These are phyloP conservation scores for Solanum arcanum DNA, from an alignment of 257 asterid species.

Conservation along the genomic window DNA sequence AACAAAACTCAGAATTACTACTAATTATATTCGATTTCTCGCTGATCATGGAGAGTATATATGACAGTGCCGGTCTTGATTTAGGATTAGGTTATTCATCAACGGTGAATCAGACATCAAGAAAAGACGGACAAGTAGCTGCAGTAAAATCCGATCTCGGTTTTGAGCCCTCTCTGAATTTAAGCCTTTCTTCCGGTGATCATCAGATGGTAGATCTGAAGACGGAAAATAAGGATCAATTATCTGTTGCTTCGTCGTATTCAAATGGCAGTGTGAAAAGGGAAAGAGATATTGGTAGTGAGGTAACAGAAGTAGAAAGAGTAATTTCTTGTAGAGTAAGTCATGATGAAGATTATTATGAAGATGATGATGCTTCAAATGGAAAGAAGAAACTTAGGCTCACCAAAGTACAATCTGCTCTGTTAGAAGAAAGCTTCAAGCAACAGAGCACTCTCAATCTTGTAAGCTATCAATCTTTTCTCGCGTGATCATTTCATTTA, in stretches of 20 bases:
- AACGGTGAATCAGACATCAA: constrained; percentile 6
- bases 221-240: constrained; percentile 8
- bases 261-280: constrained; percentile 64
- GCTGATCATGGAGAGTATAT: constrained; percentile 24
- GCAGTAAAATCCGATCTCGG: neutral
- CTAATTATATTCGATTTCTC: neutral
- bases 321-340: constrained; percentile 27
- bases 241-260: constrained; percentile 40
- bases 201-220: constrained; percentile 7
- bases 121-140: constrained; percentile 1
- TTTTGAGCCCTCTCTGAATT: constrained; percentile 50
- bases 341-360: constrained; percentile 16
- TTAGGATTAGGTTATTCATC: constrained; percentile 54
- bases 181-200: constrained; percentile 51
- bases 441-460: constrained; percentile 53
- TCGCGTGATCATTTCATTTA: neutral
- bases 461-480: constrained; percentile 10
- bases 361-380: constrained; percentile 26
- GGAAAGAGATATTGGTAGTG: constrained; percentile 38
- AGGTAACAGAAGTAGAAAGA: constrained; percentile 56
- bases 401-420: constrained; percentile 47
- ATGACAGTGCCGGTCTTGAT: constrained; percentile 25
- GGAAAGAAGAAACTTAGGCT: constrained; percentile 49
- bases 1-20: neutral
- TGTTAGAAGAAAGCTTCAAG: constrained; percentile 49